Evolutionary conservation across 768 basidiomycete genomes (phyloP).

Genomic region (Podaxis sp.): DNA sequence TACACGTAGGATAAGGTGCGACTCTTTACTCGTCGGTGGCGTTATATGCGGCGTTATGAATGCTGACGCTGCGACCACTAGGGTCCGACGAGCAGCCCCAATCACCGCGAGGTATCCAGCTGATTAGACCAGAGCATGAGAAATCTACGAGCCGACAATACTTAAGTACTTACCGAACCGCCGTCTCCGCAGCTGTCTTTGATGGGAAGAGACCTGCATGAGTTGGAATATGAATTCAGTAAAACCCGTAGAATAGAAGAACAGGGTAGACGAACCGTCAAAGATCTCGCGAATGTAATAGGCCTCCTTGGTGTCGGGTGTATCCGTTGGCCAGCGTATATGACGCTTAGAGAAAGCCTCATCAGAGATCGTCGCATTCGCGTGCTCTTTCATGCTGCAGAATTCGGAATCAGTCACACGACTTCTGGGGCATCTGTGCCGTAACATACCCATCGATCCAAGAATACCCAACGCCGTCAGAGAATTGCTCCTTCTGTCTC

Average conservation of each 20-base stretch:
- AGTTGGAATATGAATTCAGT: constrained; percentile 13
- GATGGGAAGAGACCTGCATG: constrained; percentile 74
- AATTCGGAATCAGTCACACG: constrained; percentile 3
- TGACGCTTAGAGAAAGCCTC: constrained; percentile 71
- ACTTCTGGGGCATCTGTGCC: neutral
- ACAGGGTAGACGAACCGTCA: constrained; percentile 49
- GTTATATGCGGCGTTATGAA: constrained; percentile 90
- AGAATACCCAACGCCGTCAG: constrained; percentile 97
- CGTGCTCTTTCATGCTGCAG: constrained; percentile 85
- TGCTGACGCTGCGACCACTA: constrained; percentile 91
- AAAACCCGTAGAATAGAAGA: neutral
- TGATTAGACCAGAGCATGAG: constrained; percentile 27
- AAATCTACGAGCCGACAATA: constrained; percentile 4
- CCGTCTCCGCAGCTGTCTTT: constrained; percentile 83
- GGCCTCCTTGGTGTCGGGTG: constrained; percentile 96
- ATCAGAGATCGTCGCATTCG: constrained; percentile 73
- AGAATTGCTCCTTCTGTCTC: constrained; percentile 99
- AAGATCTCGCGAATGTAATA: constrained; percentile 93
- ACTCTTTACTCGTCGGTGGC: constrained; percentile 27
- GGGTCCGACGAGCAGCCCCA: constrained; percentile 97
- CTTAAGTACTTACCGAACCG: constrained; percentile 69
- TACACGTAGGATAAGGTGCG: constrained; percentile 22
- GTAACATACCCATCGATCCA: constrained; percentile 90
- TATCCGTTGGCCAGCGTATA: constrained; percentile 74
- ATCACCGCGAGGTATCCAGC: constrained; percentile 93